phyloP scores from a whole-genome alignment of 129 eudicot species.

The Saussurea involucrata region DNA sequence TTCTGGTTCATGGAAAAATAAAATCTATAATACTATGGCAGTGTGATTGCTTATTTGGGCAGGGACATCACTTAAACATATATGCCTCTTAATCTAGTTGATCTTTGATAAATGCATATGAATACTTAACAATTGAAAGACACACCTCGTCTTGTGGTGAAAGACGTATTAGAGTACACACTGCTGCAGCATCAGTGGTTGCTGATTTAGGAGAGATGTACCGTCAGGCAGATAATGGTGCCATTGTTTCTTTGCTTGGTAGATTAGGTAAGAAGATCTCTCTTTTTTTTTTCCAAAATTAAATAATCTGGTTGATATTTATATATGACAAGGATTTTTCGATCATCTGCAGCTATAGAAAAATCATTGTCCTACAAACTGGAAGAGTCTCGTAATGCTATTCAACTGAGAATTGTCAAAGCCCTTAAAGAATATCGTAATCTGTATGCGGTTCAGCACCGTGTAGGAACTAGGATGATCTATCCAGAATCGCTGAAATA shows the following conservation, averaged over 20 bases:
- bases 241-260: constrained; percentile 66
- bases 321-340: not conserved
- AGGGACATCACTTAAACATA: not conserved
- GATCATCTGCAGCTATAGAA: constrained; percentile 64
- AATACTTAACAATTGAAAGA: constrained; percentile 56
- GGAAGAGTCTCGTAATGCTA: constrained; percentile 71
- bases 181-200: constrained; percentile 95
- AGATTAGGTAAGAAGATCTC: constrained; percentile 57
- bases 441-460: constrained; percentile 78
- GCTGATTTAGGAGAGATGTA: constrained; percentile 93
- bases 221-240: constrained; percentile 90
- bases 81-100: not conserved
- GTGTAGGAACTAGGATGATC: constrained; percentile 79
- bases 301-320: not conserved
- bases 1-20: not conserved
- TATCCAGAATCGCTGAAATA: constrained; percentile 83
- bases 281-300: not conserved
- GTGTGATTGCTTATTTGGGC: not conserved
- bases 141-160: constrained; percentile 92
- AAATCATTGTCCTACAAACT: constrained; percentile 70
- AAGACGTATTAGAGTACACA: constrained; percentile 92
- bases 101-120: not conserved
- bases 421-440: constrained; percentile 84
- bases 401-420: constrained; percentile 75
- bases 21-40: not conserved